Conservation (phyloP, 2,329 filamentous ascomycete species). For the Aspergillus sp. region DNA sequence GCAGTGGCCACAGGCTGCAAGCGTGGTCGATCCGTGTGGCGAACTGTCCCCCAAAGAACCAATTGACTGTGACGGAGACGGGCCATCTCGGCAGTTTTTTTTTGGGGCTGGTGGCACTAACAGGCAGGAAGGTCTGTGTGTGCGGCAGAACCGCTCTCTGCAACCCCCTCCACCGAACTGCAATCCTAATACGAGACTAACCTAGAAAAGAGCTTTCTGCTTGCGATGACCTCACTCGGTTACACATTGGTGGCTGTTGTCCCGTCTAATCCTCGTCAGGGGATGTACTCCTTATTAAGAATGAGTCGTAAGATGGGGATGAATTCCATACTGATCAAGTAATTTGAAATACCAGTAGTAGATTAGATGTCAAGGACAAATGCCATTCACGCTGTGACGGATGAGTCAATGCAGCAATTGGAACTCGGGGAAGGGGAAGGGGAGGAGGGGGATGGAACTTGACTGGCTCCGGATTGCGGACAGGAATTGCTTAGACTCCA, state of each 20-base stretch:
- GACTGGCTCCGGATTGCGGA: not conserved
- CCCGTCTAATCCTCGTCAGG: not conserved
- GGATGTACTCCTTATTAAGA: not conserved
- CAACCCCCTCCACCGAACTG: not conserved
- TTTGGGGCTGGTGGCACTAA: not conserved
- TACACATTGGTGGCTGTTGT: not conserved
- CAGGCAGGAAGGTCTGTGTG: not conserved
- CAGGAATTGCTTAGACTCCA: conserved; percentile 5
- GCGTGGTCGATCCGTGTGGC: conserved; percentile 10
- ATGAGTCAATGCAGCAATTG: not conserved
- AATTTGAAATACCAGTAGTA: too few species aligned
- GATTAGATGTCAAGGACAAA: too few species aligned
- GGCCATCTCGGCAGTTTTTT: not conserved
- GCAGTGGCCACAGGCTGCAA: conserved; percentile 2
- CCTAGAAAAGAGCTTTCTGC: not conserved
- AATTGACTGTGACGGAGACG: not conserved
- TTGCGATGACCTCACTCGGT: not conserved
- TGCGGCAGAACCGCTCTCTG: not conserved
- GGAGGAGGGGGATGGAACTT: not conserved
- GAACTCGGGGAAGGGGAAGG: not conserved
- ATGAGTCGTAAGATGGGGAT: too few species aligned
- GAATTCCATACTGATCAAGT: too few species aligned
- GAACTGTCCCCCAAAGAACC: not conserved
- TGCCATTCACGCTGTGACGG: not conserved
- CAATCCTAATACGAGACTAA: not conserved